Base-by-base conservation (phyloP, 305 asterid species). In the Nicotiana rustica region DNA sequence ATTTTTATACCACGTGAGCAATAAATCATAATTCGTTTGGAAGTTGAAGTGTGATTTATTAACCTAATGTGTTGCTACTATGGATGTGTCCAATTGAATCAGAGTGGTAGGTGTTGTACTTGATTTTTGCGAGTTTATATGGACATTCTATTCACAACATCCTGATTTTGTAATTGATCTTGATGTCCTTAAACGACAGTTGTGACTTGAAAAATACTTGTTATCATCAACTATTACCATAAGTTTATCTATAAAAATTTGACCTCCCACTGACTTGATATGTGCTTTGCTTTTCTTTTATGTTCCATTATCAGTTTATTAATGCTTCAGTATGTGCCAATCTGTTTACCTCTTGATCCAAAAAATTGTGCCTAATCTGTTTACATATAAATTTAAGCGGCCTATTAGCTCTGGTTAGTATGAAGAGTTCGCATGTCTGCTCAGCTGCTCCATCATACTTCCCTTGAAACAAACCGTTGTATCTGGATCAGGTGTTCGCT, bases 11-110 rank as follows among this genome's bases (percentile, higher is more conserved):
- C 21, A 38, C 9, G 33, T 62, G 64, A 79, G 82, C 73, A 13
- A 78, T 62, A 38, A 10, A 4, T 79, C 62, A 36, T 47, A 6
- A 79, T 79, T 19, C 5, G 21, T 62, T 62, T 25, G 71, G 41
- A 21, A 75, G 64, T 71, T 18, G 6, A 47, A 44, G 21, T 21
- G 78, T 47, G 61, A 47, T 47, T 71, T 47, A 29, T 4, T 6
- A 41, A 71, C 78, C 21, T 71, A 44, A 12, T 15, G 17, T 71
- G 70, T 29, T 60, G 21, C 71, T 78, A 56, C 60, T 71, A 71
- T 71, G 0, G 15, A 13, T 78, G 15, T 78, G 61, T 41, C 41
- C 59, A 35, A 38, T 56, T 61, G 71, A 78, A 59, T 36, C 82
- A 60, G 25, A 78, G 55, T 13, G 69, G 55, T 25, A 18, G 36